phyloP scores from a whole-genome alignment of 1,284 basidiomycete species.

The Apiotrichum brassicae region DNA sequence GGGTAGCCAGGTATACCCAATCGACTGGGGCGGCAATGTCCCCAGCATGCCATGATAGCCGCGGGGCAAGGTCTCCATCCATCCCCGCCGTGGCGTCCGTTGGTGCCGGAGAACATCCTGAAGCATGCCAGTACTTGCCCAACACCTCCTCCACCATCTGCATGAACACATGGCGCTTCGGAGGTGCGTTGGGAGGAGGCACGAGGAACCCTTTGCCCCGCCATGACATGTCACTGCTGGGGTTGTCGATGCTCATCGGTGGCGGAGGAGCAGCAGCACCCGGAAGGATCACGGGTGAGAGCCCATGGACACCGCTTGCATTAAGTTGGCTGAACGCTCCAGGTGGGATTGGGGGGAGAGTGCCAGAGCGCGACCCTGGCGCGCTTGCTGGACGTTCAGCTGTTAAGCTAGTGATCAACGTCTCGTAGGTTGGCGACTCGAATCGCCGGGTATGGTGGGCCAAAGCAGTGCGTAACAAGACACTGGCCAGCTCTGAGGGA shows the following conservation, averaged over 20 bases:
- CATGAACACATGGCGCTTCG: conserved; percentile 31
- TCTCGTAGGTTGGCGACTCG: conserved; percentile 42
- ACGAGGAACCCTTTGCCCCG: conserved; percentile 24
- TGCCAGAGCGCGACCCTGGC: not conserved
- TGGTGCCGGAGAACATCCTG: conserved; percentile 9
- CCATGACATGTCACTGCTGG: conserved; percentile 1
- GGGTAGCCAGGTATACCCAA: conserved; percentile 42
- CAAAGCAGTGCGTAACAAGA: conserved; percentile 34
- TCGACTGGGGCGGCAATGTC: conserved; percentile 21
- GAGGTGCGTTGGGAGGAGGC: conserved; percentile 33
- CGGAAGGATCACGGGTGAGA: not conserved
- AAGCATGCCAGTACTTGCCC: conserved; percentile 36
- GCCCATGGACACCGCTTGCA: not conserved
- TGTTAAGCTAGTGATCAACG: conserved; percentile 39
- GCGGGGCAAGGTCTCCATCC: conserved; percentile 1
- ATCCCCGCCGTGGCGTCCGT: not conserved
- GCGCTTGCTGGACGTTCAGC: conserved; percentile 20
- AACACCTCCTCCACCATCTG: conserved; percentile 37
- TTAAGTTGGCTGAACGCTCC: not conserved
- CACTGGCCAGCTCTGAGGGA: conserved; percentile 28
- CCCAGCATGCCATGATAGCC: conserved; percentile 5
- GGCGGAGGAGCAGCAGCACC: conserved; percentile 1
- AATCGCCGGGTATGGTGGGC: conserved; percentile 42
- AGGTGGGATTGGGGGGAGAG: not conserved
- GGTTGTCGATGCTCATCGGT: conserved; percentile 12